These are phyloP conservation scores for Trichophaea hybrida DNA, from an alignment of 2,329 filamentous ascomycete species.

Conservation along the genomic window DNA sequence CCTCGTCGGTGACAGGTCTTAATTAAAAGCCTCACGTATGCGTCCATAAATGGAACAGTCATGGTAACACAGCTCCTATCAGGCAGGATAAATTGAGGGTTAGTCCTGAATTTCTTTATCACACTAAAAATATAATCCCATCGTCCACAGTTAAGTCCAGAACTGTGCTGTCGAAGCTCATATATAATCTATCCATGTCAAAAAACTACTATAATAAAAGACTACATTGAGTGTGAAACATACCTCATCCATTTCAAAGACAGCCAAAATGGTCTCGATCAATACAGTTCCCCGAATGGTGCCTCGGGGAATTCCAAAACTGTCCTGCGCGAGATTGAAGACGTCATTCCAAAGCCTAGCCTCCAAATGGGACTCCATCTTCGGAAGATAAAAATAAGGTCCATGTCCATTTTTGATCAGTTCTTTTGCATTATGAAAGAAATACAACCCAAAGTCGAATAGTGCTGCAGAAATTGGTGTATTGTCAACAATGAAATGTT, in stretches of 20 bases:
- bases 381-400: constrained; percentile 95
- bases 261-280: constrained; percentile 94
- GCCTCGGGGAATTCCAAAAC: constrained; percentile 72
- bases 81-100: constrained; percentile 81
- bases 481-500: constrained; percentile 90
- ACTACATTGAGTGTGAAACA: constrained; percentile 11
- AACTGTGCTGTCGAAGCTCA: constrained; percentile 89
- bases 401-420: constrained; percentile 69
- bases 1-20: constrained; percentile 94
- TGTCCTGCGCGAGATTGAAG: constrained; percentile 92
- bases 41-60: constrained; percentile 96
- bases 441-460: constrained; percentile 97
- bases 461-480: constrained; percentile 84
- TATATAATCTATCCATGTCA: constrained; percentile 61
- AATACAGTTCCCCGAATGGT: constrained; percentile 90
- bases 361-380: constrained; percentile 97
- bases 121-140: constrained; percentile 99
- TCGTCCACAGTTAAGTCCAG: constrained; percentile 91
- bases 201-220: not conserved
- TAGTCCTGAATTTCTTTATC: constrained; percentile 98
- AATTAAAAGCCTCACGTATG: constrained; percentile 92
- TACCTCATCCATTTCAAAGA: constrained; percentile 96
- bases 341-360: constrained; percentile 95
- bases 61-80: constrained; percentile 87
- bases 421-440: constrained; percentile 95